Percentiles rank a stretch among this genome's conserved stretches.
Evolutionary conservation across 371 early-diverging fungal species (phyloP).

Genomic region (Mucor piriformis): DNA sequence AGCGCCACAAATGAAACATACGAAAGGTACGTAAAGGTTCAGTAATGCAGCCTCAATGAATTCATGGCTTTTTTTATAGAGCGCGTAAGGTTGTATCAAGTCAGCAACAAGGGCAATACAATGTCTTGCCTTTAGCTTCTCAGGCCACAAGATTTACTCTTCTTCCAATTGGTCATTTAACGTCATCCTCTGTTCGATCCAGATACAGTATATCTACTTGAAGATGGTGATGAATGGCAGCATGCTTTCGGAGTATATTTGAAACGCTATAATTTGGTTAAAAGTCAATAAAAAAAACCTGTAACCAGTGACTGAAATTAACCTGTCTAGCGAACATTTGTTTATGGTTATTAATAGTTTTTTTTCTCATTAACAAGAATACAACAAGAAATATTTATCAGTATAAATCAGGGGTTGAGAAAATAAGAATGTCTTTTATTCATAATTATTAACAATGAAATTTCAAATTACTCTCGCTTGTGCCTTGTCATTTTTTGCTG

Average conservation of each 20-base stretch:
- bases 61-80: conserved; percentile 1
- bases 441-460: neutral
- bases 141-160: conserved; percentile 55
- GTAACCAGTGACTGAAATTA: too few relatives aligned
- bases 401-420: too few relatives aligned
- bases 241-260: too few relatives aligned
- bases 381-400: too few relatives aligned
- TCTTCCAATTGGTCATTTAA: conserved; percentile 57
- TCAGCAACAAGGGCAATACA: conserved; percentile 42
- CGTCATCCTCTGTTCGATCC: conserved; percentile 11
- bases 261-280: too few relatives aligned
- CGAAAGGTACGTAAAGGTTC: conserved; percentile 43
- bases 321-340: too few relatives aligned
- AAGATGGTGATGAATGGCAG: too few relatives aligned
- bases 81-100: conserved; percentile 15
- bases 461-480: neutral
- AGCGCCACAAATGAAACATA: conserved; percentile 43
- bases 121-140: conserved; percentile 55
- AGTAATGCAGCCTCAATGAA: neutral
- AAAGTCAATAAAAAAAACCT: too few relatives aligned
- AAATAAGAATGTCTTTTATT: too few relatives aligned
- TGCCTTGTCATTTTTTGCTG: neutral
- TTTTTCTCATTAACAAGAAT: too few relatives aligned
- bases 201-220: neutral
- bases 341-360: too few relatives aligned